phyloP scores from a whole-genome alignment of 352 stramenopile species.

The Phytophthora palmivora region DNA sequence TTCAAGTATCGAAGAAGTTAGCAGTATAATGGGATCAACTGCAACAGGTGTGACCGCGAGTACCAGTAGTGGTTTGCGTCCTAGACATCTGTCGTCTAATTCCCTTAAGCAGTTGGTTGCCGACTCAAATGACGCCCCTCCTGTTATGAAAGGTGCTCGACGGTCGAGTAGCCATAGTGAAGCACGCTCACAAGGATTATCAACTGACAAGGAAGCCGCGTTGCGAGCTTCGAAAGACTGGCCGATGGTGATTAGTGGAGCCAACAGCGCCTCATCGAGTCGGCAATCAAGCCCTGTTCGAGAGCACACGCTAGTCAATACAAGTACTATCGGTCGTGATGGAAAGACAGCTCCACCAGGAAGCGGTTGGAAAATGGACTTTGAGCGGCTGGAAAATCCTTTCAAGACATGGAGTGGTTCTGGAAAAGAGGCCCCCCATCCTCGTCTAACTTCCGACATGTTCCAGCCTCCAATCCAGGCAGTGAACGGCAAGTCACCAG shows the following conservation, averaged over 20 bases:
- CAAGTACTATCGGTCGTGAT: constrained; percentile 23
- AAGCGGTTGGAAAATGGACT: constrained; percentile 66
- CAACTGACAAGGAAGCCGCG: constrained; percentile 27
- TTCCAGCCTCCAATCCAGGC: constrained; percentile 52
- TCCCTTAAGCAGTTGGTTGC: constrained; percentile 35
- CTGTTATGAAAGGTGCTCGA: constrained; percentile 54
- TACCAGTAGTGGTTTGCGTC: constrained; percentile 21
- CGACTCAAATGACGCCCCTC: constrained; percentile 49
- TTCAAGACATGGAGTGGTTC: constrained; percentile 80
- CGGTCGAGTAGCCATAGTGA: constrained; percentile 78
- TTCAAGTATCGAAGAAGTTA: constrained; percentile 24
- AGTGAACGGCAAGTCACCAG: constrained; percentile 36
- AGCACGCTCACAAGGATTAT: constrained; percentile 30
- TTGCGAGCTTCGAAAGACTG: constrained; percentile 58
- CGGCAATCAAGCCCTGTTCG: constrained; percentile 35
- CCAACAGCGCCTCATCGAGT: constrained; percentile 33
- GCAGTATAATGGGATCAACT: constrained; percentile 5
- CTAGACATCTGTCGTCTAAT: constrained; percentile 46
- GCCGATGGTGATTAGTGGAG: constrained; percentile 34
- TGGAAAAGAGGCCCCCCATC: constrained; percentile 48
- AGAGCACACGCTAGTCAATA: constrained; percentile 18
- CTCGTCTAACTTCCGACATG: constrained; percentile 55
- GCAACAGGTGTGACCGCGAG: constrained; percentile 14
- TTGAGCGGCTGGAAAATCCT: constrained; percentile 72
- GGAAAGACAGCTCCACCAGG: constrained; percentile 9